These are phyloP conservation scores for Rhexocercosporidium sp. DNA, from an alignment of 2,329 filamentous ascomycete species.

Conservation along the genomic window DNA sequence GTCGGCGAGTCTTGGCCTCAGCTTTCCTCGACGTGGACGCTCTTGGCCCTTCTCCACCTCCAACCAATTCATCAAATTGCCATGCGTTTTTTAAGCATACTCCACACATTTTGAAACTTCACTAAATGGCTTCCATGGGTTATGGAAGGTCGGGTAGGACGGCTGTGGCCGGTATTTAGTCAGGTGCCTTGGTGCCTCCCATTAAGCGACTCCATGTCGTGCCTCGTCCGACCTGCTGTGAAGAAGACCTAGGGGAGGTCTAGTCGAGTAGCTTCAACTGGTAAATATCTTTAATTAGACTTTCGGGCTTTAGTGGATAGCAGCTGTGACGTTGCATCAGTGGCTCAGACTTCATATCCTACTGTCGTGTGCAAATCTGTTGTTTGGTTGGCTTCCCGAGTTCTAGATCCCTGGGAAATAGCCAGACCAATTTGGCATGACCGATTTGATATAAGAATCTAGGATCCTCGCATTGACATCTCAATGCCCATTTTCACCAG, in stretches of 20 bases:
- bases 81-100: conserved; percentile 1
- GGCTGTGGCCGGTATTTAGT: conserved; percentile 5
- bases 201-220: neutral
- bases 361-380: neutral
- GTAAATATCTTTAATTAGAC: conserved; percentile 9
- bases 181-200: neutral
- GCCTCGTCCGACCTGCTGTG: neutral
- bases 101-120: neutral
- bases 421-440: neutral
- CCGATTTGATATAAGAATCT: neutral
- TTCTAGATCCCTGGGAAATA: neutral
- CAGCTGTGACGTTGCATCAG: neutral
- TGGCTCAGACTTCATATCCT: conserved; percentile 5
- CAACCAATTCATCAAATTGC: neutral
- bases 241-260: neutral
- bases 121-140: neutral
- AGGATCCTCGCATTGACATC: neutral
- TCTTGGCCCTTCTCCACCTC: conserved; percentile 1
- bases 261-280: neutral
- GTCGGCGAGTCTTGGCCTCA: neutral
- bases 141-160: neutral
- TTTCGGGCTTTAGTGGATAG: neutral
- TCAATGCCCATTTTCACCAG: neutral
- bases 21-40: neutral
- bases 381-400: conserved; percentile 3